Percentiles rank a stretch among this genome's conserved stretches.
Conservation (phyloP, 1,284 basidiomycete species). For the Boletellus deceptivus region DNA sequence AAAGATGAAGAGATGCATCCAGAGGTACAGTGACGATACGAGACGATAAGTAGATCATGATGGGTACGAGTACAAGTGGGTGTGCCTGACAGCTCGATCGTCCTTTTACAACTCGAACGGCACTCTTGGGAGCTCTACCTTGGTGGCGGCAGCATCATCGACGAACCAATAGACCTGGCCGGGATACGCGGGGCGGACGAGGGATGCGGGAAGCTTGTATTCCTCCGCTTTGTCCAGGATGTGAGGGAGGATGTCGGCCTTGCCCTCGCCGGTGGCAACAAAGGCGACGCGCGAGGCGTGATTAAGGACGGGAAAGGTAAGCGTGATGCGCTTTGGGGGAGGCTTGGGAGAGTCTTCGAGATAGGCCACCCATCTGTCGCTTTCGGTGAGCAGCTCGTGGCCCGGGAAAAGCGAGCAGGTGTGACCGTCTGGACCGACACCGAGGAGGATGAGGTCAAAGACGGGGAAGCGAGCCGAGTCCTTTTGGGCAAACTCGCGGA, state of each 20-base stretch:
- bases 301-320: slow-evolving; percentile 91
- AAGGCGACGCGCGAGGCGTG: slow-evolving; percentile 88
- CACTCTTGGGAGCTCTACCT: slow-evolving; percentile 57
- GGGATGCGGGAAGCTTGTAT: slow-evolving; percentile 74
- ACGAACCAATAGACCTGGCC: slow-evolving; percentile 92
- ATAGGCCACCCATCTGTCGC: slow-evolving; percentile 92
- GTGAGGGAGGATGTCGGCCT: slow-evolving; percentile 73
- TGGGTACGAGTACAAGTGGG: slow-evolving; percentile 27
- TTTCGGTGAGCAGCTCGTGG: slow-evolving; percentile 82
- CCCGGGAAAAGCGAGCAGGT: slow-evolving; percentile 95
- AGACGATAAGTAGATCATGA: slow-evolving; percentile 17
- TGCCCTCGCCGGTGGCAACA: slow-evolving; percentile 81
- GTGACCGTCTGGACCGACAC: slow-evolving; percentile 94
- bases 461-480: slow-evolving; percentile 92
- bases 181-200: slow-evolving; percentile 77
- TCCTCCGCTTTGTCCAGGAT: slow-evolving; percentile 82
- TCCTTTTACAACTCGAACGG: slow-evolving; percentile 49
- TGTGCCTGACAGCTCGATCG: slow-evolving; percentile 7
- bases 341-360: slow-evolving; percentile 94
- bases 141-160: slow-evolving; percentile 74
- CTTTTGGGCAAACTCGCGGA: slow-evolving; percentile 85
- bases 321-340: slow-evolving; percentile 85
- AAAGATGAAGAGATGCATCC: slow-evolving; percentile 6
- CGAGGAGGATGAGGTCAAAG: slow-evolving; percentile 93
- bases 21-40: slow-evolving; percentile 15